Conservation (phyloP, 192 early-diverging fungal species). For the Powellomyces hirtus region DNA sequence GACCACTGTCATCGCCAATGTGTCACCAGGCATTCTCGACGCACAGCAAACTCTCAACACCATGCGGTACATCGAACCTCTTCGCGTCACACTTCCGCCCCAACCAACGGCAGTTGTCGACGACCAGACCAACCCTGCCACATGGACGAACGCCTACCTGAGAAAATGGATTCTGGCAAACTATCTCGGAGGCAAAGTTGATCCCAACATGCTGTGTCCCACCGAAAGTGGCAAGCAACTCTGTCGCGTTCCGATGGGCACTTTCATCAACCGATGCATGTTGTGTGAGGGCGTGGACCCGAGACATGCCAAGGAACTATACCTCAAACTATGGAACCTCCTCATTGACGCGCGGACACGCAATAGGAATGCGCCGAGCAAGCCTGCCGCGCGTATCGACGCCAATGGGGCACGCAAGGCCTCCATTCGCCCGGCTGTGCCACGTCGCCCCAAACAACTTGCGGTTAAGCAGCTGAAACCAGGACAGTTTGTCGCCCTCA, state of each 20-base stretch:
- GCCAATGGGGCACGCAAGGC: neutral
- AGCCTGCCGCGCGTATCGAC: neutral
- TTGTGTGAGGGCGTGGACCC: constrained; percentile 23
- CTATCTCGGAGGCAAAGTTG: constrained; percentile 5
- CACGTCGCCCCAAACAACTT: neutral
- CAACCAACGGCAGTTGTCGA: neutral
- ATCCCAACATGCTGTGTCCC: constrained; percentile 37
- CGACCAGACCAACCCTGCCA: constrained; percentile 37
- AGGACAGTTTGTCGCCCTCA: neutral
- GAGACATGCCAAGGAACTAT: constrained; percentile 42
- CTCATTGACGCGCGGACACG: constrained; percentile 31
- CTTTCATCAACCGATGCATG: constrained; percentile 41
- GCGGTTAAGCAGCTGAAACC: neutral
- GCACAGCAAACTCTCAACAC: constrained; percentile 43
- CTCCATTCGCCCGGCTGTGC: neutral
- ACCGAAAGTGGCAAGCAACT: constrained; percentile 45
- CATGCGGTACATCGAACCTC: constrained; percentile 36
- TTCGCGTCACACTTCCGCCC: constrained; percentile 29
- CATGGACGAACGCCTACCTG: constrained; percentile 39
- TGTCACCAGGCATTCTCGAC: constrained; percentile 36
- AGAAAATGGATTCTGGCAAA: constrained; percentile 34
- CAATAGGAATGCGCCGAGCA: constrained; percentile 20
- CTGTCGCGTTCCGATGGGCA: constrained; percentile 37
- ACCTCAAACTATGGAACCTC: constrained; percentile 41
- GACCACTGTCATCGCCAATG: constrained; percentile 45